These are phyloP conservation scores for Globisporangium echinulatum DNA, from an alignment of 352 stramenopile genomes.

Conservation along the genomic window DNA sequence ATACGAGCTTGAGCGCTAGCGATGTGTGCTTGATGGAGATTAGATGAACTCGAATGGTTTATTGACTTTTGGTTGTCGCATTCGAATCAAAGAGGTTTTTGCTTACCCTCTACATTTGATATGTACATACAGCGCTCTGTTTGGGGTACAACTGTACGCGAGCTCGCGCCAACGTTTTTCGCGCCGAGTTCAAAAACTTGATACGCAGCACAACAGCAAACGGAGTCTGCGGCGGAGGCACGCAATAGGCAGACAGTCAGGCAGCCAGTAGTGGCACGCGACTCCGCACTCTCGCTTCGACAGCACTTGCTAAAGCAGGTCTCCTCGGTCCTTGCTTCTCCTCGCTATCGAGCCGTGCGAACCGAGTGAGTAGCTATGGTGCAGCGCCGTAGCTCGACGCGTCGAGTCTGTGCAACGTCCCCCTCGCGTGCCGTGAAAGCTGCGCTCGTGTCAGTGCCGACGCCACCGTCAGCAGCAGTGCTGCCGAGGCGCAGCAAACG, in stretches of 20 bases:
- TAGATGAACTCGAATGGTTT: too few species aligned
- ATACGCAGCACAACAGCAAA: not conserved
- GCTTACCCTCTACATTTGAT: too few species aligned
- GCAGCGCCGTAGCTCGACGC: conserved; percentile 5
- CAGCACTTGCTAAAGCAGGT: not conserved
- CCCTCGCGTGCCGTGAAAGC: conserved; percentile 1
- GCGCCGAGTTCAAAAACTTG: not conserved
- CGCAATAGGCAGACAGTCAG: too few species aligned
- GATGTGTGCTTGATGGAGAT: too few species aligned
- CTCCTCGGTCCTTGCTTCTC: not conserved
- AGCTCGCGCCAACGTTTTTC: not conserved
- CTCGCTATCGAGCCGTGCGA: not conserved
- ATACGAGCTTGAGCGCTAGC: too few species aligned
- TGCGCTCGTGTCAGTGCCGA: not conserved
- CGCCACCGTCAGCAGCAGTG: not conserved
- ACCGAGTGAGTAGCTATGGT: conserved; percentile 2
- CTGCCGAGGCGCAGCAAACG: conserved; percentile 10
- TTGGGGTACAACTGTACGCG: too few species aligned
- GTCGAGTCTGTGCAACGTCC: conserved; percentile 6
- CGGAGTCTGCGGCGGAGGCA: too few species aligned
- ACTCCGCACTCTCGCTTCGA: not conserved
- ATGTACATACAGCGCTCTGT: too few species aligned
- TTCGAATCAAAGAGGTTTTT: too few species aligned
- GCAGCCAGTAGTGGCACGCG: not conserved
- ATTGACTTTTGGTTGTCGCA: too few species aligned